Evolutionary conservation across 306 rosid species (phyloP).

Genomic region (Inga leiocalycina): DNA sequence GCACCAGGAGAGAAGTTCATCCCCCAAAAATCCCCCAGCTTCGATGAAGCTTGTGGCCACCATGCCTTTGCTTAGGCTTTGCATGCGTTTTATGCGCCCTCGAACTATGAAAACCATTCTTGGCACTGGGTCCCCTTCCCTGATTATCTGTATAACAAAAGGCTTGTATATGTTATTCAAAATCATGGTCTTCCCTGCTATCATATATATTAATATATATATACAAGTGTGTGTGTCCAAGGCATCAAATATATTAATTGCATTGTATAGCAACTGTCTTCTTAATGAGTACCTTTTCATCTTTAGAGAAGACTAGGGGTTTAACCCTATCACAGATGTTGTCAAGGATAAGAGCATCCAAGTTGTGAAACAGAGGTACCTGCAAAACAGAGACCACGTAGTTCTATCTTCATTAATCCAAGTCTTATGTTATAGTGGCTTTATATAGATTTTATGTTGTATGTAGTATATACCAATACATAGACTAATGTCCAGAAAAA

Average conservation of each 20-base stretch:
- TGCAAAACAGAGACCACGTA: constrained; percentile 30
- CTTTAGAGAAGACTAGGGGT: constrained; percentile 86
- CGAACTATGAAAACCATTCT: constrained; percentile 87
- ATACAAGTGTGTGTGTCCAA: background rate
- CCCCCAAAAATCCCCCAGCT: constrained; percentile 89
- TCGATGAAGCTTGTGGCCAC: constrained; percentile 81
- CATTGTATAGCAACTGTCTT: background rate
- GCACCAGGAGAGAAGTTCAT: constrained; percentile 93
- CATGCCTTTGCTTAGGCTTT: constrained; percentile 90
- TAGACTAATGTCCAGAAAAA: background rate
- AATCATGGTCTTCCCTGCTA: background rate
- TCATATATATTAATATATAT: background rate
- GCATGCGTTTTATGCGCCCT: constrained; percentile 71
- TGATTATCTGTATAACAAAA: constrained; percentile 65
- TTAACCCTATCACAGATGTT: constrained; percentile 90
- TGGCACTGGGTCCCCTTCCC: constrained; percentile 96
- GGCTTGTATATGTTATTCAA: background rate
- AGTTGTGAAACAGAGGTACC: constrained; percentile 93
- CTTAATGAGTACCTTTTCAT: constrained; percentile 73
- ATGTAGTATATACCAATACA: background rate
- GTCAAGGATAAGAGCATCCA: constrained; percentile 95
- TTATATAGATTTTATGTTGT: background rate
- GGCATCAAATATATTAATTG: background rate
- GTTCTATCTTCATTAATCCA: background rate
- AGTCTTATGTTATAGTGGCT: background rate